These are phyloP conservation scores for Venturia carpophila DNA, from an alignment of 2,329 filamentous ascomycete genomes.

Conservation along the genomic window DNA sequence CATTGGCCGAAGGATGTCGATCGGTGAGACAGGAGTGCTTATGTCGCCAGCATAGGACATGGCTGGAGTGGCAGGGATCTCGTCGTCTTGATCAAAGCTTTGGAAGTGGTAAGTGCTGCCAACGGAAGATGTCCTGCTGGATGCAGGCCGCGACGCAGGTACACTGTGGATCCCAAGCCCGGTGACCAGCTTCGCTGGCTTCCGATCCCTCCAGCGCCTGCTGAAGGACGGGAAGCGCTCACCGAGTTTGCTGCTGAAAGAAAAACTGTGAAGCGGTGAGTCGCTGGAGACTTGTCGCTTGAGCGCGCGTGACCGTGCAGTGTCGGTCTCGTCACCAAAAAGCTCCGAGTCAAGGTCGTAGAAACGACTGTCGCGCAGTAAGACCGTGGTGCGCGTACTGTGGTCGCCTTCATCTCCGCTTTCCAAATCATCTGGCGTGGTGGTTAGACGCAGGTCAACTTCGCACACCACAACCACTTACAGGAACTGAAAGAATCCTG, in stretches of 20 bases:
- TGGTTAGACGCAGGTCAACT: not conserved
- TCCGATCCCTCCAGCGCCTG: conserved; percentile 47
- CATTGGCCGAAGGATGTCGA: conserved; percentile 36
- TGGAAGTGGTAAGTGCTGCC: conserved; percentile 50
- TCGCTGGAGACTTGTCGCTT: conserved; percentile 55
- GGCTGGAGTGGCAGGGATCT: conserved; percentile 10
- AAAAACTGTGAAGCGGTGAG: conserved; percentile 54
- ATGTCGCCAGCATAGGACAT: conserved; percentile 21
- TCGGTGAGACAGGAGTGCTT: conserved; percentile 26
- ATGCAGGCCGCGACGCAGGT: conserved; percentile 52
- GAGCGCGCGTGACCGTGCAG: conserved; percentile 37
- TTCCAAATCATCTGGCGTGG: conserved; percentile 11
- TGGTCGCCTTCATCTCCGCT: conserved; percentile 4
- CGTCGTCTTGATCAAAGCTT: conserved; percentile 28
- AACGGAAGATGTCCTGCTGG: conserved; percentile 71
- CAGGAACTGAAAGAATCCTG: conserved; percentile 58
- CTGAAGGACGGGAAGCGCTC: conserved; percentile 51
- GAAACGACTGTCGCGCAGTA: conserved; percentile 43
- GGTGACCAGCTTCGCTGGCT: conserved; percentile 29
- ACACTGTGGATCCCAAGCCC: conserved; percentile 34
- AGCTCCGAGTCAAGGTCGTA: conserved; percentile 58
- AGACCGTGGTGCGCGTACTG: conserved; percentile 31
- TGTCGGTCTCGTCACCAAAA: conserved; percentile 54
- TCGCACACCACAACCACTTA: conserved; percentile 42
- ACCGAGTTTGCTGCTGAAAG: conserved; percentile 48